Evolutionary conservation across 2,329 filamentous ascomycete genomes (phyloP).

Genomic region (Penicillium italicum): DNA sequence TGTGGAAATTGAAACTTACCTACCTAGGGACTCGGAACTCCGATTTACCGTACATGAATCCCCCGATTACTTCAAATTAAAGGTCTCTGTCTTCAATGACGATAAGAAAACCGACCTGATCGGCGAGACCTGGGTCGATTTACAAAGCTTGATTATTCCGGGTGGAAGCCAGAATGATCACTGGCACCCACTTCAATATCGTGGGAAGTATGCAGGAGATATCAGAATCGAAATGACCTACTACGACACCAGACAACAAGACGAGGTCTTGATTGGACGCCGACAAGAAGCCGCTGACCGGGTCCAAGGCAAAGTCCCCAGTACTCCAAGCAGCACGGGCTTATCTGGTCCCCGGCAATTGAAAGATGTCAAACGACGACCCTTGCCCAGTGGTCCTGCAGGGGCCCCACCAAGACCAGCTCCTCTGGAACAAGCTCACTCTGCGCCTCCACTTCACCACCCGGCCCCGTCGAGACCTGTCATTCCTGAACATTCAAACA

Average conservation of each 20-base stretch:
- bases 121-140: slow-evolving; percentile 85
- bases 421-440: slow-evolving; percentile 22
- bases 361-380: slow-evolving; percentile 73
- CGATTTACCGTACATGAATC: slow-evolving; percentile 96
- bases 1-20: neutral
- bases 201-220: slow-evolving; percentile 93
- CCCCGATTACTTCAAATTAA: slow-evolving; percentile 91
- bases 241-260: slow-evolving; percentile 86
- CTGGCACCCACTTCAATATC: slow-evolving; percentile 85
- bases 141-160: slow-evolving; percentile 73
- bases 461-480: slow-evolving; percentile 22
- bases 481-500: slow-evolving; percentile 24
- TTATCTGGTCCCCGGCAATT: slow-evolving; percentile 50
- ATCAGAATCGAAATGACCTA: slow-evolving; percentile 93
- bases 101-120: slow-evolving; percentile 98
- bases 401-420: slow-evolving; percentile 36
- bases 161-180: slow-evolving; percentile 92
- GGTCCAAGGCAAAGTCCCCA: slow-evolving; percentile 28
- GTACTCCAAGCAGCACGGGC: slow-evolving; percentile 23
- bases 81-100: slow-evolving; percentile 95
- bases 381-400: slow-evolving; percentile 75
- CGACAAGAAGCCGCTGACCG: slow-evolving; percentile 45
- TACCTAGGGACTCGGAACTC: slow-evolving; percentile 85
- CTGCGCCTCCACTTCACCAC: slow-evolving; percentile 22
- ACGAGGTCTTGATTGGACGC: slow-evolving; percentile 61